These are phyloP conservation scores for Volvox reticuliferus DNA, from an alignment of 139 green algal species.

Conservation along the genomic window DNA sequence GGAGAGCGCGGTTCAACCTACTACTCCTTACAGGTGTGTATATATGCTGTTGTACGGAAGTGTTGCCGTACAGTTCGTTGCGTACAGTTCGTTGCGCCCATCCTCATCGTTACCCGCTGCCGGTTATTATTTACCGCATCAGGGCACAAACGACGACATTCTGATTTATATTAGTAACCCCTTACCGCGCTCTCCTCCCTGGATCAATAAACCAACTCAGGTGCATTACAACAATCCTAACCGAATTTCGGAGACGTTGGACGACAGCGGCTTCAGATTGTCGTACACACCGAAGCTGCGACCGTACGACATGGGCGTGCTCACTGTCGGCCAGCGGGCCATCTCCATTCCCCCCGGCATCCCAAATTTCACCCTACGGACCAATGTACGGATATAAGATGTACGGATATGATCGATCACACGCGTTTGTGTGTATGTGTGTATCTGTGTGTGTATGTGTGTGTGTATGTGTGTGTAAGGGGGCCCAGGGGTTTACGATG, in stretches of 20 bases:
- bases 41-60: background rate
- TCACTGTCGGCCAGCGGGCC: conserved; percentile 20
- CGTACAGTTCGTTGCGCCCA: too few relatives aligned
- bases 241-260: background rate
- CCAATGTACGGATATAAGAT: conserved; percentile 11
- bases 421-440: background rate
- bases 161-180: too few relatives aligned
- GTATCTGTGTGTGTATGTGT: too few relatives aligned
- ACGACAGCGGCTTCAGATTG: conserved; percentile 14
- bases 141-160: too few relatives aligned
- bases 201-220: background rate
- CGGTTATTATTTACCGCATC: too few relatives aligned
- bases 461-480: too few relatives aligned
- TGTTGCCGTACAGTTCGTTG: too few relatives aligned
- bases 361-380: background rate
- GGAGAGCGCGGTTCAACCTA: conserved; percentile 7
- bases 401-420: background rate
- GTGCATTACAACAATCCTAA: conserved; percentile 40
- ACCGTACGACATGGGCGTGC: conserved; percentile 22
- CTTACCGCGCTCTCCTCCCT: background rate
- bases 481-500: too few relatives aligned
- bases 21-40: conserved; percentile 20
- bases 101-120: background rate
- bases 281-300: conserved; percentile 16
- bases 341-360: conserved; percentile 26